Conservation (phyloP, 768 basidiomycete species). For the Tricholoma hemisulphureum region DNA sequence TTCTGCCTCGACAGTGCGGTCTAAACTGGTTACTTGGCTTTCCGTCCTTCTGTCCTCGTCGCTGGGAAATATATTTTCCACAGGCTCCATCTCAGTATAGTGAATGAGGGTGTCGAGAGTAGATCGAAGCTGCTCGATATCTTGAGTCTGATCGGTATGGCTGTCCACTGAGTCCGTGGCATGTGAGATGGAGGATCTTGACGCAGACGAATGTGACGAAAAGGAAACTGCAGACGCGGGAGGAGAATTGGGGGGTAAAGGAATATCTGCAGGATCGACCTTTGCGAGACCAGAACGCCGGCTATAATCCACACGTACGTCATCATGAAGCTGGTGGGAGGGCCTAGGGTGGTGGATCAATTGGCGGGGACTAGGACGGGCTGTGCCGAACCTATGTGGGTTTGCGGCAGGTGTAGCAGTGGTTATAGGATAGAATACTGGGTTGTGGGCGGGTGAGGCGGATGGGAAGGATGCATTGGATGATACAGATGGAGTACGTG, state of each 20-base stretch:
- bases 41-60: slow-evolving; percentile 33
- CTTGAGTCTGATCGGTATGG: slow-evolving; percentile 22
- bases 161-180: slow-evolving; percentile 38
- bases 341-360: slow-evolving; percentile 31
- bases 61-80: slow-evolving; percentile 26
- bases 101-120: slow-evolving; percentile 45
- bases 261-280: slow-evolving; percentile 55
- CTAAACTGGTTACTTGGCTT: slow-evolving; percentile 32
- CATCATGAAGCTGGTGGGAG: slow-evolving; percentile 18
- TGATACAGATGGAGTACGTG: slow-evolving; percentile 42
- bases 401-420: slow-evolving; percentile 55
- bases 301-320: slow-evolving; percentile 4
- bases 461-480: slow-evolving; percentile 31
- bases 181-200: slow-evolving; percentile 48
- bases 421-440: slow-evolving; percentile 55
- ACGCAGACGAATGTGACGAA: slow-evolving; percentile 74
- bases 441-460: slow-evolving; percentile 25
- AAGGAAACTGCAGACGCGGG: slow-evolving; percentile 69
- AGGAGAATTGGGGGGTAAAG: slow-evolving; percentile 69
- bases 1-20: slow-evolving; percentile 60
- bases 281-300: slow-evolving; percentile 29
- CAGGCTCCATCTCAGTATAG: slow-evolving; percentile 30
- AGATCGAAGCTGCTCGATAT: slow-evolving; percentile 27
- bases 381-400: slow-evolving; percentile 50
- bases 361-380: slow-evolving; percentile 33